phyloP scores from a whole-genome alignment of 1,284 basidiomycete genomes.

The Ceratobasidium papillatum region DNA sequence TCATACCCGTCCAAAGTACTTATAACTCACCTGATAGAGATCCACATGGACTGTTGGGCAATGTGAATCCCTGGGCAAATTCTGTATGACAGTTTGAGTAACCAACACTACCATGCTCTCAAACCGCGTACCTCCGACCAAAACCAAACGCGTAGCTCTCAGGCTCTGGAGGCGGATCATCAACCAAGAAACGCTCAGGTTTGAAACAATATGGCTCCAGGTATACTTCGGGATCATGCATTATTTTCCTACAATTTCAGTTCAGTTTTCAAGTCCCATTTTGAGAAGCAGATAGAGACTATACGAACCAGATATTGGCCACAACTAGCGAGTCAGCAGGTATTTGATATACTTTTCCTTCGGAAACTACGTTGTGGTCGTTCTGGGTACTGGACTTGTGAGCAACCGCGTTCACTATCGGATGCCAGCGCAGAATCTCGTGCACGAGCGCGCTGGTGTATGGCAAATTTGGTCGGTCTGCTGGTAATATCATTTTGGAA shows the following conservation, averaged over 20 bases:
- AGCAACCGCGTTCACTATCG: not conserved
- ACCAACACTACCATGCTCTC: not conserved
- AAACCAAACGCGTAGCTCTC: constrained; percentile 1
- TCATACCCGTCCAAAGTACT: not conserved
- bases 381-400: not conserved
- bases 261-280: not conserved
- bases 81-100: not conserved
- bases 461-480: not conserved
- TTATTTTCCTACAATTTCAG: not conserved
- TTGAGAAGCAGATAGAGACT: not conserved
- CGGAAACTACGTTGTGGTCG: not conserved
- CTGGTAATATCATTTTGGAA: not conserved
- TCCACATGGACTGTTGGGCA: constrained; percentile 3
- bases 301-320: not conserved
- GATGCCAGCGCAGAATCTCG: constrained; percentile 4
- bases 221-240: constrained; percentile 1
- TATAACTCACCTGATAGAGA: not conserved
- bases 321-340: not conserved
- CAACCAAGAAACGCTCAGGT: constrained; percentile 1
- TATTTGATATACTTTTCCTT: constrained; percentile 1
- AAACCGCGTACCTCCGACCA: not conserved
- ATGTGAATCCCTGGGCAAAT: constrained; percentile 1
- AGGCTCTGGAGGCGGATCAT: not conserved
- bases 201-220: not conserved
- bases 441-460: not conserved